These are phyloP conservation scores for Arabis hirsuta DNA, from an alignment of 345 rosid species.

Conservation along the genomic window DNA sequence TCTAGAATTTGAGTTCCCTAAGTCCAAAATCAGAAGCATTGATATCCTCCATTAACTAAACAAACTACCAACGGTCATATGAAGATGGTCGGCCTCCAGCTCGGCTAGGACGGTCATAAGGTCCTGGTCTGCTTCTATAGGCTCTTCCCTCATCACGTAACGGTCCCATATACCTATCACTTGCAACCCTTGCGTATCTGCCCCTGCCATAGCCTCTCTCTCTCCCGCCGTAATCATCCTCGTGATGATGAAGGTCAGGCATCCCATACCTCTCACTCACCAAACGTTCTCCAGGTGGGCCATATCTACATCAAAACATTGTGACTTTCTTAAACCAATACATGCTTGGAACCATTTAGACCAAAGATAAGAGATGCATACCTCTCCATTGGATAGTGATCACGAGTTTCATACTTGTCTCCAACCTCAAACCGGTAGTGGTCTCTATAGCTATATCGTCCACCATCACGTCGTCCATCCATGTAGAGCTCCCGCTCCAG, in stretches of 20 bases:
- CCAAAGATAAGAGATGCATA: constrained; percentile 29
- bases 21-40: not conserved
- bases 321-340: constrained; percentile 4
- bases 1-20: constrained; percentile 6
- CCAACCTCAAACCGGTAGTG: constrained; percentile 66
- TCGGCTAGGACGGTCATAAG: constrained; percentile 72
- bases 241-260: constrained; percentile 35
- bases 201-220: constrained; percentile 75
- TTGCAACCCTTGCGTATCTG: constrained; percentile 53
- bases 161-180: constrained; percentile 75
- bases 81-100: constrained; percentile 71
- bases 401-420: constrained; percentile 69
- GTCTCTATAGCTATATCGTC: constrained; percentile 62
- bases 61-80: constrained; percentile 67
- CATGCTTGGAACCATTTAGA: constrained; percentile 5
- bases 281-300: constrained; percentile 64
- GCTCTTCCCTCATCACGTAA: constrained; percentile 59
- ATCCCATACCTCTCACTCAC: constrained; percentile 60
- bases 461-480: constrained; percentile 78
- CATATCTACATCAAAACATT: constrained; percentile 54
- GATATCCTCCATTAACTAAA: not conserved
- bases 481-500: constrained; percentile 48
- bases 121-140: constrained; percentile 66
- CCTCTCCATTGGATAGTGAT: constrained; percentile 73
- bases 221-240: constrained; percentile 64